phyloP scores from a whole-genome alignment of 1,284 basidiomycete genomes.

The Takashimella tepidaria region DNA sequence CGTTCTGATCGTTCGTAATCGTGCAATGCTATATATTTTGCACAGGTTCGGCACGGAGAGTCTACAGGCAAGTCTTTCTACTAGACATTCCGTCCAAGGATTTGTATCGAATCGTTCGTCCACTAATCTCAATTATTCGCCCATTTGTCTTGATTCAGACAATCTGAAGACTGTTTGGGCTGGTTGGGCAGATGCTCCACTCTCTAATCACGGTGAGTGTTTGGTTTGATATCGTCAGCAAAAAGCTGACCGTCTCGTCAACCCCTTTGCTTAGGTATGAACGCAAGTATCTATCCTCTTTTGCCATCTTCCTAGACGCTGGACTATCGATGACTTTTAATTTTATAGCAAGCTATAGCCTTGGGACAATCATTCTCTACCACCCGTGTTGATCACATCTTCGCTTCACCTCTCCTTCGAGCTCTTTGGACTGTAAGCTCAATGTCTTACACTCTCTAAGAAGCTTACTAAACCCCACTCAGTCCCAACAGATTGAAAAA shows the following conservation, averaged over 20 bases:
- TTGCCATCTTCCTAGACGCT: background rate
- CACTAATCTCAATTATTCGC: no score
- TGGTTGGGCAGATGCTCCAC: slow-evolving; percentile 74
- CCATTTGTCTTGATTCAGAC: no score
- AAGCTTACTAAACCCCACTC: background rate
- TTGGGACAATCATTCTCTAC: slow-evolving; percentile 61
- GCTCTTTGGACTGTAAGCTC: slow-evolving; percentile 52
- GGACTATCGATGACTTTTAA: slow-evolving; percentile 1
- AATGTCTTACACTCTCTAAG: background rate
- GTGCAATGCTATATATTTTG: no score
- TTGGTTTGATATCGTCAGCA: no score
- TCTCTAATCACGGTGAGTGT: slow-evolving; percentile 73
- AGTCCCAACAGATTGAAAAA: slow-evolving; percentile 46
- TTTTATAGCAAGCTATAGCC: slow-evolving; percentile 70
- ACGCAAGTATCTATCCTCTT: slow-evolving; percentile 47
- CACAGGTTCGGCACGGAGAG: slow-evolving; percentile 72
- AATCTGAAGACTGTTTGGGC: slow-evolving; percentile 60
- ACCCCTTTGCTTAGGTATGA: slow-evolving; percentile 54
- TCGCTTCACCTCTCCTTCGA: slow-evolving; percentile 73
- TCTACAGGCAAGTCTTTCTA: slow-evolving; percentile 67
- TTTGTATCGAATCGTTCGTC: no score
- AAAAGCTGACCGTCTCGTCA: no score
- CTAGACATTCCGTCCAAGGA: no score
- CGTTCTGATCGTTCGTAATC: background rate
- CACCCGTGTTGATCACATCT: slow-evolving; percentile 61